Evolutionary conservation across 192 early-diverging fungal species (phyloP), one percentile per base, ranked within the genome.

Genomic region (Backusella liffmaniae): DNA sequence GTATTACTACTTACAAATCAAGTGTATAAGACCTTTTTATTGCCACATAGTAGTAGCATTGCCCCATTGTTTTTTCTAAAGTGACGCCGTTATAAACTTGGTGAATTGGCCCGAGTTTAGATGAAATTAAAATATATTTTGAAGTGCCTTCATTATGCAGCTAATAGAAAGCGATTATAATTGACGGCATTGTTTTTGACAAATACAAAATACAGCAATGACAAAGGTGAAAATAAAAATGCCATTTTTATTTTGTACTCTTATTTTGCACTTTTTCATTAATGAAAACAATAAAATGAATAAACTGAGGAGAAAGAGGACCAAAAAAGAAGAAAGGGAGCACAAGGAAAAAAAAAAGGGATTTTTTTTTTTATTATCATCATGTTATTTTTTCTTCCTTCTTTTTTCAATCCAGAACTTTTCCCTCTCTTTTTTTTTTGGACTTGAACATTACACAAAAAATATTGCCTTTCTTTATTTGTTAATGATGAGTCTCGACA

Each of bases 401-500:
- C 53, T 59, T 26, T 59, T 26, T 26, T 12, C 53, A 59, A 59
- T 59, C 16, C 53, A 59, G 23, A 59, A 26, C 53, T 26, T 49
- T 49, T 49, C 46, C 46, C 18, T 29, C 39, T 70, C 37, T 46
- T 16, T 49, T 44, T 44, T 26, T 29, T 70, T 9, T 46, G 29
- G 8, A 46, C 29, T 8, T 70, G 32, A 70, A 30, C 46, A 70
- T 46, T 67, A 67, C 34, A 44, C 41, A 26, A 46, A 44, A 41
- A 70, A 46, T 70, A 70, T 13, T n/a, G 69, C 69, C 23, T 7
- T 46, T 44, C 42, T 41, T 26, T 30, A 18, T 59, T 59, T 59
- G 53, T 59, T 12, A 21, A 26, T 59, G 53, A 59, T 59, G 53
- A 59, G 53, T 59, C 53, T 59, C 53, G 53, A 59, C 53, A 59